Evolutionary conservation across 768 basidiomycete species (phyloP).

Genomic region (Pleurotus cornucopiae): DNA sequence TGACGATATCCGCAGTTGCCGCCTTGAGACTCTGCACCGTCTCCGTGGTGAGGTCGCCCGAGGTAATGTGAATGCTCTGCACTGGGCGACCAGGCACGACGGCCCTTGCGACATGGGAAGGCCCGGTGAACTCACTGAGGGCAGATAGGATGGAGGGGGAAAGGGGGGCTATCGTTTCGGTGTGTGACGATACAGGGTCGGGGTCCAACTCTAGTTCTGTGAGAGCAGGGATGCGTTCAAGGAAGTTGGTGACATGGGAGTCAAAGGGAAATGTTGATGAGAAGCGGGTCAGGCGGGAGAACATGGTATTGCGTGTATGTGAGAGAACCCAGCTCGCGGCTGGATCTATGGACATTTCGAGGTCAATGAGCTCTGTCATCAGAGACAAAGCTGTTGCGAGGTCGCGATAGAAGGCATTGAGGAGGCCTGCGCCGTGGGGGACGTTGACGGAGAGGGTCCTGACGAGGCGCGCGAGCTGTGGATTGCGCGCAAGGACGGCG

Average conservation of each 20-base stretch:
- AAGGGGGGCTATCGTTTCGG: slow-evolving; percentile 30
- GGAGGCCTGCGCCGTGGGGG: slow-evolving; percentile 33
- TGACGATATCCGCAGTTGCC: slow-evolving; percentile 45
- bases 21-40: slow-evolving; percentile 47
- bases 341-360: slow-evolving; percentile 52
- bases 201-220: slow-evolving; percentile 54
- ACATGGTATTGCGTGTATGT: slow-evolving; percentile 23
- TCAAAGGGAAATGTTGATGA: slow-evolving; percentile 62
- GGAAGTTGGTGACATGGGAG: slow-evolving; percentile 52
- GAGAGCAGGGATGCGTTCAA: slow-evolving; percentile 50
- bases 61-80: slow-evolving; percentile 55
- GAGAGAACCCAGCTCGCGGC: slow-evolving; percentile 52
- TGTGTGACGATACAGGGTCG: slow-evolving; percentile 17
- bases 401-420: slow-evolving; percentile 41
- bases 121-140: slow-evolving; percentile 59
- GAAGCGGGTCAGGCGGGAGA: slow-evolving; percentile 49
- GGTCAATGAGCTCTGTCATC: slow-evolving; percentile 59
- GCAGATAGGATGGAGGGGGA: slow-evolving; percentile 33
- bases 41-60: slow-evolving; percentile 55
- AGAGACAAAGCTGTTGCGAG: slow-evolving; percentile 50
- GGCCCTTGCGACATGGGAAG: slow-evolving; percentile 46
- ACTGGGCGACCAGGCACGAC: slow-evolving; percentile 68
- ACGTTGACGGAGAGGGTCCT: slow-evolving; percentile 56
- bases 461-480: slow-evolving; percentile 58
- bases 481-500: slow-evolving; percentile 50